phyloP scores from a whole-genome alignment of 192 early-diverging fungal genomes.

The Backusella tuberculispora region DNA sequence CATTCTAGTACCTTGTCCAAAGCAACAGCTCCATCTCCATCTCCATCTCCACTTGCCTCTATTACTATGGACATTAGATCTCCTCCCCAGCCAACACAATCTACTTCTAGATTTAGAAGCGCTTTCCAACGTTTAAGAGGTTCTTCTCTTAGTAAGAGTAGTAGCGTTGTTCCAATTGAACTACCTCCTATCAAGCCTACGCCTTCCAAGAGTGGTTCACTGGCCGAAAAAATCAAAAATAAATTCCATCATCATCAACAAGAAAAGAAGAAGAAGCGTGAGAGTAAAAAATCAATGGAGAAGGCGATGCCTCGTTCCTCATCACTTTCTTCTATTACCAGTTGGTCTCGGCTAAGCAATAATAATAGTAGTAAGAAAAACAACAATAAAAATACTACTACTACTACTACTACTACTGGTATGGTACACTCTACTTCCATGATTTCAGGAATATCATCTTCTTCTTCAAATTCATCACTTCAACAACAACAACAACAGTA shows the following conservation, averaged over 20 bases:
- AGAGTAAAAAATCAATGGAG: not conserved
- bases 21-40: not conserved
- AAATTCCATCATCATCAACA: constrained; percentile 14
- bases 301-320: not conserved
- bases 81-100: constrained; percentile 9
- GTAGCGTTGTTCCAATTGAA: not conserved
- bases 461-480: not conserved
- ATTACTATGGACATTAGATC: constrained; percentile 9
- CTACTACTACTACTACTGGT: not conserved
- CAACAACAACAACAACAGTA: not conserved
- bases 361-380: not conserved
- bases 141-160: not conserved
- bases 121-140: constrained; percentile 13
- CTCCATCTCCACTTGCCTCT: not conserved
- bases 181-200: constrained; percentile 2
- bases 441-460: not conserved
- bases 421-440: not conserved
- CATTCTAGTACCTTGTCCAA: not conserved
- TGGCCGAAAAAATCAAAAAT: constrained; percentile 16
- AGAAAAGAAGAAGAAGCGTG: constrained; percentile 13
- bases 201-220: not conserved
- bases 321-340: constrained; percentile 62
- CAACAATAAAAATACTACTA: not conserved
- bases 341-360: constrained; percentile 44
- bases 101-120: not conserved